Base-by-base conservation (phyloP, 345 rosid genomes). In the Rhizophora mangle region DNA sequence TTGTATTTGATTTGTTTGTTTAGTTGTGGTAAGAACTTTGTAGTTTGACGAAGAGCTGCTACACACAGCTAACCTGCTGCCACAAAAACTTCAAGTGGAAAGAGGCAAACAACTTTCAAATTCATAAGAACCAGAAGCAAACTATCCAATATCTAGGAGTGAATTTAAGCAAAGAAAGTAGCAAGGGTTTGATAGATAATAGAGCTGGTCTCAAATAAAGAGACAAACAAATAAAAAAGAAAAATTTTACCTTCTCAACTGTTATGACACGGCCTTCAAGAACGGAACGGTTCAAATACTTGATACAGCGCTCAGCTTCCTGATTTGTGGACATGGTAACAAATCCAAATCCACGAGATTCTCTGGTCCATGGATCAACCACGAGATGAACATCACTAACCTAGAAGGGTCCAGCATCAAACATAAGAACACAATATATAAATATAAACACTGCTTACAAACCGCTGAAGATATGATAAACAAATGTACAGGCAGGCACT, bases 61-160 rank as follows among this genome's bases (percentile, higher is more conserved):
- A 84, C 94, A 83, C 84, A 88, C 94, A 91, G 96, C 93, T 88
- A 85, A 87, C 97, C 96, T 91, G 95, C 87, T 89, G 97, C 79
- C 82, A 89, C 85, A 88, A 69, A 87, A 88, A 80, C 92, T 88
- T 85, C 85, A 88, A 84, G 89, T 72, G 86, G 86, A 87, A 87
- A 87, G 80, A 87, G 76, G 86, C 86, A 84, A 91, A 86, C 85
- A 82, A 76, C 86, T 83, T 83, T 81, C 85, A 89, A 86, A 72
- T 64, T 66, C 77, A 59, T 65, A 67, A 74, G 69, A 65, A 71
- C 72, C 58, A 64, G 60, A 8, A 76, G 24, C 30, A 76, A 63
- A 69, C 29, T 64, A 67, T 79, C 75, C 76, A 68, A 13, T 74
- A 69, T 59, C 20, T 47, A 47, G 3, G 62, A 24, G 47, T 69